phyloP scores from a whole-genome alignment of 164 flowering plant genomes.

The Echeveria elegans region DNA sequence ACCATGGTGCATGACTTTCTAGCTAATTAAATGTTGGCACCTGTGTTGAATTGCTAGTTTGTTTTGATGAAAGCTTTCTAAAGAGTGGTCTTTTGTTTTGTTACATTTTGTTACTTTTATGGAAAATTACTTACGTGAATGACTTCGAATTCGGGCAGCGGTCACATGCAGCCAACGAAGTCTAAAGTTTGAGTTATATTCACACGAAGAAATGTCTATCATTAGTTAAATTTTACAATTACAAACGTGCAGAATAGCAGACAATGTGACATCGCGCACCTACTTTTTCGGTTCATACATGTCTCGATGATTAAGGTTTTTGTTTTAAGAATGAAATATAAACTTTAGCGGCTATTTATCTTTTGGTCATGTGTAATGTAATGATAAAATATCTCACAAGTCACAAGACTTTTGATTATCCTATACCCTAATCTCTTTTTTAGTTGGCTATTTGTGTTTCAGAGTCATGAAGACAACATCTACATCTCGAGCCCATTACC shows the following conservation, averaged over 20 bases:
- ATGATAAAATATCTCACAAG: too few species aligned
- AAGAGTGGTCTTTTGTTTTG: background rate
- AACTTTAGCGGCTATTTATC: too few species aligned
- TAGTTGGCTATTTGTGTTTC: background rate
- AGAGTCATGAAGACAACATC: background rate
- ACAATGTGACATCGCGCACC: too few species aligned
- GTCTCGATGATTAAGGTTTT: too few species aligned
- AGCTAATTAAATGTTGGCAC: background rate
- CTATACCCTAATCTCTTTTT: background rate
- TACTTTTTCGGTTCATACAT: too few species aligned
- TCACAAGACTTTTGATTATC: too few species aligned
- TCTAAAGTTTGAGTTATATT: too few species aligned
- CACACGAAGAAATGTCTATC: too few species aligned
- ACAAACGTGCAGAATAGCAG: too few species aligned
- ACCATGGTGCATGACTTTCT: background rate
- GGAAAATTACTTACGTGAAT: background rate
- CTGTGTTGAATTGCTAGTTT: background rate
- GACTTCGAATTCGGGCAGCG: background rate
- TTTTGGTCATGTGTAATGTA: too few species aligned
- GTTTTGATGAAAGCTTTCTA: background rate
- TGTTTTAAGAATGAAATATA: too few species aligned
- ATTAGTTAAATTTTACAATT: too few species aligned
- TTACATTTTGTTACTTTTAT: background rate
- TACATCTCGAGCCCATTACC: background rate
- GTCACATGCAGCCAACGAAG: background rate